Percentiles rank a stretch among this genome's conserved stretches.
Conservation (phyloP, 1,284 basidiomycete genomes). For the Boletus mariae region DNA sequence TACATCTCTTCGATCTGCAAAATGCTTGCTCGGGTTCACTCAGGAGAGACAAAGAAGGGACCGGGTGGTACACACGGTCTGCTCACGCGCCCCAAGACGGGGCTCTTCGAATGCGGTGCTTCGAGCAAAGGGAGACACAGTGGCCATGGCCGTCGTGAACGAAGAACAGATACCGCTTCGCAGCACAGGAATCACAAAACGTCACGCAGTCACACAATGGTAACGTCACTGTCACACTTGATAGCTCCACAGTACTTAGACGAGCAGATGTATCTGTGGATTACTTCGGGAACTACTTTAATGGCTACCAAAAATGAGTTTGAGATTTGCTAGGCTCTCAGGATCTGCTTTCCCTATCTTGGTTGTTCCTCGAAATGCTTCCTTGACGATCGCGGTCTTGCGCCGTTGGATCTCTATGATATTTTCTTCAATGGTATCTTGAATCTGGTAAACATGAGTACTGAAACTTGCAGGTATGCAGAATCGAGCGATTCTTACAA, state of each 20-base stretch:
- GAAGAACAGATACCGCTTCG: slow-evolving; percentile 12
- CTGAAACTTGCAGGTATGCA: background rate
- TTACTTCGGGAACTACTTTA: background rate
- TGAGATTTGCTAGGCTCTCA: slow-evolving; percentile 71
- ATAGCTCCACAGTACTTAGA: background rate
- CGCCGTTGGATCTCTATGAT: slow-evolving; percentile 87
- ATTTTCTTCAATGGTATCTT: slow-evolving; percentile 74
- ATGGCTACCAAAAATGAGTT: slow-evolving; percentile 21
- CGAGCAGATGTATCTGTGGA: too few relatives aligned
- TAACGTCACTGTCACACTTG: slow-evolving; percentile 28
- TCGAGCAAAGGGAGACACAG: slow-evolving; percentile 79
- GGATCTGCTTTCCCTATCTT: slow-evolving; percentile 43
- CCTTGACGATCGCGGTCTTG: slow-evolving; percentile 82
- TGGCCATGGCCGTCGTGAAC: slow-evolving; percentile 44
- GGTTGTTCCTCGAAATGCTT: slow-evolving; percentile 62
- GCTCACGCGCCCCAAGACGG: slow-evolving; percentile 65
- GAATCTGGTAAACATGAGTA: slow-evolving; percentile 43
- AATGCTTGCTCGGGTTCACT: slow-evolving; percentile 34
- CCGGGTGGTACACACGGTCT: slow-evolving; percentile 61
- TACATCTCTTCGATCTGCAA: slow-evolving; percentile 97
- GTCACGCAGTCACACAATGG: slow-evolving; percentile 21
- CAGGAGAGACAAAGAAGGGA: slow-evolving; percentile 19
- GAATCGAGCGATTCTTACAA: slow-evolving; percentile 48
- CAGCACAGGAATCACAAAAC: slow-evolving; percentile 23
- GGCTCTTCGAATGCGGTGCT: slow-evolving; percentile 73